Percentiles rank a stretch among this genome's conserved stretches.
These are phyloP conservation scores for Fusarium caatingaense DNA, from an alignment of 2,329 filamentous ascomycete genomes.

Conservation along the genomic window DNA sequence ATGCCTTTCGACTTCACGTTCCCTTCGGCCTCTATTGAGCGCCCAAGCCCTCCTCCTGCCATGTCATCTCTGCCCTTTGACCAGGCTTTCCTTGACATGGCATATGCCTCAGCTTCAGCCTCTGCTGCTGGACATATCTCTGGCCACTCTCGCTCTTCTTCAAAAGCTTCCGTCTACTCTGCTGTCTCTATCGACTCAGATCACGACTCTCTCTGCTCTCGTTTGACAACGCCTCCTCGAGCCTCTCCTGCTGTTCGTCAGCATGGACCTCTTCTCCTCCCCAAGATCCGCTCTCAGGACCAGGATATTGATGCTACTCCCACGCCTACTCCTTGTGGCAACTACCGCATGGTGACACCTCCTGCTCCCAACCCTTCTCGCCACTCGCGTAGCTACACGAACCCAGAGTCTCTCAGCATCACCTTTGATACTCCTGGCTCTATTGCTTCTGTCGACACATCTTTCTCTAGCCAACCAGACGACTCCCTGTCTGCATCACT, in stretches of 20 bases:
- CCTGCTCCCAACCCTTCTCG: slow-evolving; percentile 50
- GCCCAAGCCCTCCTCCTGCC: slow-evolving; percentile 46
- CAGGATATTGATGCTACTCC: slow-evolving; percentile 74
- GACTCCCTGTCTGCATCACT: slow-evolving; percentile 58
- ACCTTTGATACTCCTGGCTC: slow-evolving; percentile 46
- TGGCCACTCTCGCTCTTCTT: slow-evolving; percentile 71
- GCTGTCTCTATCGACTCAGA: slow-evolving; percentile 68
- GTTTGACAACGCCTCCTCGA: slow-evolving; percentile 73
- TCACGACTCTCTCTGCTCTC: slow-evolving; percentile 74
- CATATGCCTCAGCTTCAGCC: slow-evolving; percentile 51
- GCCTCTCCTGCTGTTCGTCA: slow-evolving; percentile 78
- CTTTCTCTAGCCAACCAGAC: slow-evolving; percentile 53
- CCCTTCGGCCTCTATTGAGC: slow-evolving; percentile 53
- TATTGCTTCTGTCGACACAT: slow-evolving; percentile 50
- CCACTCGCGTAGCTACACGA: slow-evolving; percentile 70
- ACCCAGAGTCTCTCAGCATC: slow-evolving; percentile 65
- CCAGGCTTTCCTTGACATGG: slow-evolving; percentile 65
- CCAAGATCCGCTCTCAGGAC: slow-evolving; percentile 88
- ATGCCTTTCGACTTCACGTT: slow-evolving; percentile 72
- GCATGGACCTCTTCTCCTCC: slow-evolving; percentile 82
- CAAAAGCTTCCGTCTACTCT: slow-evolving; percentile 72
- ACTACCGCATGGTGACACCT: slow-evolving; percentile 52
- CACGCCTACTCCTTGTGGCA: slow-evolving; percentile 63
- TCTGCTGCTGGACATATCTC: slow-evolving; percentile 46
- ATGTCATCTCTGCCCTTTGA: slow-evolving; percentile 63